Evolutionary conservation across 2,329 filamentous ascomycete genomes (phyloP), one percentile per base, ranked within the genome.

Genomic region (Ceratocystis cubensis): DNA sequence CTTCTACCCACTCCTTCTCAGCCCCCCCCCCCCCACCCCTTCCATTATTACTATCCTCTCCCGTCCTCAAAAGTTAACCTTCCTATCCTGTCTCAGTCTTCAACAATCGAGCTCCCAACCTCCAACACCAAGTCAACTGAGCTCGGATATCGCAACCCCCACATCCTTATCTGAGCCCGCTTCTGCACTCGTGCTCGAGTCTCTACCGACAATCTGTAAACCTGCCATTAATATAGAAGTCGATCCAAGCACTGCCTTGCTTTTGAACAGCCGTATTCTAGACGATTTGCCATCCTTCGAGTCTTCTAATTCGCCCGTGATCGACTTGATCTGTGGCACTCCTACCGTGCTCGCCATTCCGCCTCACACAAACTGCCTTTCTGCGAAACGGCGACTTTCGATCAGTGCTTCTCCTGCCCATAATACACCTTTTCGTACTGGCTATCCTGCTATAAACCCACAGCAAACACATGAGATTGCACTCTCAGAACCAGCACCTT

Each of bases 351-450:
- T 45, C 17, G 61, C 20, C 20, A 63, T 63, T 22, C 61, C 45
- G 22, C 33, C 41, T 4, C 33, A 45, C 61, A 45, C 41, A 41
- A 45, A 13, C 1, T 63, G 22, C 10, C 8, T 48, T 41, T 44
- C 64, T 22, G 28, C 53, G 5, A 68, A 68, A 28, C 67, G 64
- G 17, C 61, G 64, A 41, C 64, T 66, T 6, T 66, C 67, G 3
- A 63, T 25, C 30, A 68, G 33, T 66, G 77, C 77, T 68, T 73
- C 82, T 69, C 77, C 79, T 61, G 75, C 75, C 67, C 80, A 82
- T 70, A 79, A 83, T 70, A 78, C 80, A 72, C 37, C 37, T 13
- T 80, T 84, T 72, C 84, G 88, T 83, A 81, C 80, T 71, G 84
- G 10, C 53, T 5, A 15, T 13, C 5, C 53, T 15, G 10, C 25